A percentile compares a stretch with the other conserved stretches of the same genome.
phyloP scores from a whole-genome alignment of 2,329 filamentous ascomycete genomes.

The Fusarium musae region DNA sequence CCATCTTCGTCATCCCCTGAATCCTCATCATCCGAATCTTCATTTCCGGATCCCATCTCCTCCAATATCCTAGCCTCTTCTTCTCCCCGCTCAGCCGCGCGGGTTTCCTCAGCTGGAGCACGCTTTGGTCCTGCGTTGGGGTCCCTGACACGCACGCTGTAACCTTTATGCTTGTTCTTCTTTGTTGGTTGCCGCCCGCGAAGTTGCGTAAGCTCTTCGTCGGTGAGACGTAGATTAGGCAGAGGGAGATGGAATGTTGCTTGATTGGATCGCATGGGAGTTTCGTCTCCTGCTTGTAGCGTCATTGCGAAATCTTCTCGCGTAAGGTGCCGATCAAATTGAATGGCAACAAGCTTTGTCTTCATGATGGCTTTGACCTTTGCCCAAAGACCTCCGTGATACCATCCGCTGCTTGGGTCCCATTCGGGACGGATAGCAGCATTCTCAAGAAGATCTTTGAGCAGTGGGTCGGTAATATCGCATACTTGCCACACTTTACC shows the following conservation, averaged over 20 bases:
- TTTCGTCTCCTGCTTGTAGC: slow-evolving; percentile 49
- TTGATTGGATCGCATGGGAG: slow-evolving; percentile 46
- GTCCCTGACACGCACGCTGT: slow-evolving; percentile 48
- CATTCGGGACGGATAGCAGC: slow-evolving; percentile 68
- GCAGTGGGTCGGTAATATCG: slow-evolving; percentile 85
- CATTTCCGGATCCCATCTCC: slow-evolving; percentile 41
- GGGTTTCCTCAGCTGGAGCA: slow-evolving; percentile 25
- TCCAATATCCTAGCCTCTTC: slow-evolving; percentile 39
- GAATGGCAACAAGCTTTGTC: slow-evolving; percentile 79
- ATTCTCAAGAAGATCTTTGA: slow-evolving; percentile 73
- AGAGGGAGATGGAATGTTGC: slow-evolving; percentile 49
- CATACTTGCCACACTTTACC: slow-evolving; percentile 95
- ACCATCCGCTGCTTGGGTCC: slow-evolving; percentile 83
- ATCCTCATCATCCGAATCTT: slow-evolving; percentile 46
- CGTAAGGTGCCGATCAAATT: slow-evolving; percentile 63
- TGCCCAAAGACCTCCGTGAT: slow-evolving; percentile 79
- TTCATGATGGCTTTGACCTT: slow-evolving; percentile 91
- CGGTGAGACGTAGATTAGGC: slow-evolving; percentile 50
- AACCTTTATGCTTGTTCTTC: slow-evolving; percentile 51
- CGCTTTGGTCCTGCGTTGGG: slow-evolving; percentile 33
- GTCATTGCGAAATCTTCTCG: slow-evolving; percentile 51
- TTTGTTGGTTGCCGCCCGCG: slow-evolving; percentile 50
- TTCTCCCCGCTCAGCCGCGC: slow-evolving; percentile 37
- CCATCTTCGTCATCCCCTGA: slow-evolving; percentile 42
- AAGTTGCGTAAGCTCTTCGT: slow-evolving; percentile 50